These are phyloP conservation scores for Termitomyces sp. DNA, from an alignment of 768 basidiomycete species.

Conservation along the genomic window DNA sequence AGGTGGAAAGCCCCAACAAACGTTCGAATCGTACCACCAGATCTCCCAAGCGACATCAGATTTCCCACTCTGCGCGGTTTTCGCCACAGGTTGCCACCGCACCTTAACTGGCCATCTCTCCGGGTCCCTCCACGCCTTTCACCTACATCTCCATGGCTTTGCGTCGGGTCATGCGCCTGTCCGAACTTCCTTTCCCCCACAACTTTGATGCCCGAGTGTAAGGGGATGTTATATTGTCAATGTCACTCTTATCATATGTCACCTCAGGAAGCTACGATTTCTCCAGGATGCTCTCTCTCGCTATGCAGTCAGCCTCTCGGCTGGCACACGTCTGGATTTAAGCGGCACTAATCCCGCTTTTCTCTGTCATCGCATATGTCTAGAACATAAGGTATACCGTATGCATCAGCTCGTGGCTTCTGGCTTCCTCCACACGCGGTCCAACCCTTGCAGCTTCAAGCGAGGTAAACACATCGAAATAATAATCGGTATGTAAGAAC, in stretches of 20 bases:
- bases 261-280: not conserved
- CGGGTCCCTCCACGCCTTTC: too few species aligned
- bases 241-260: too few species aligned
- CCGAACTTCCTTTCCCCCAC: not conserved
- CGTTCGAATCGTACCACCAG: not conserved
- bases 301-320: not conserved
- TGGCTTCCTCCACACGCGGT: not conserved
- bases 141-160: not conserved
- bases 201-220: not conserved
- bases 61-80: constrained; percentile 14
- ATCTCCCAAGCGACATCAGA: not conserved
- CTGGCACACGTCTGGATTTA: not conserved
- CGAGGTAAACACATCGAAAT: not conserved
- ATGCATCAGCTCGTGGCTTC: not conserved
- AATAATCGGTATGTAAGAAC: too few species aligned
- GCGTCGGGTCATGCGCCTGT: not conserved
- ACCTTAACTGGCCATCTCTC: not conserved
- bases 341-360: not conserved
- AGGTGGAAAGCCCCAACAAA: not conserved
- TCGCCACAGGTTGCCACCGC: constrained; percentile 19
- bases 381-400: not conserved
- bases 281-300: too few species aligned
- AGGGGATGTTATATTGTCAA: not conserved
- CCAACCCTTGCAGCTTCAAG: not conserved
- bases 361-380: not conserved